phyloP scores from a whole-genome alignment of 805 yeast genomes.

The Candida incommunis region DNA sequence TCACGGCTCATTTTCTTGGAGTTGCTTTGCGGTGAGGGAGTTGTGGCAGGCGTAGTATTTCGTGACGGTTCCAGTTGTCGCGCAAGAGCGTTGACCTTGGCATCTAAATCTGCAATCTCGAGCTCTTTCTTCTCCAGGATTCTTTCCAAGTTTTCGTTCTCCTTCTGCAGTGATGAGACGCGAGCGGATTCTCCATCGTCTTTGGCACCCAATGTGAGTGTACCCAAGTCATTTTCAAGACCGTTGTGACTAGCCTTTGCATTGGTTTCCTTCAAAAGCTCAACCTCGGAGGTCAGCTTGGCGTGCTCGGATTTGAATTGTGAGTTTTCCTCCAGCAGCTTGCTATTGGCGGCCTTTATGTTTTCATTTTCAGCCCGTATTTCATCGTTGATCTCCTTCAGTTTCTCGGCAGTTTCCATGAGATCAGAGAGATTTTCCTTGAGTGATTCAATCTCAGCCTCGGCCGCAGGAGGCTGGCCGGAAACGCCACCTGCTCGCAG shows the following conservation, averaged over 20 bases:
- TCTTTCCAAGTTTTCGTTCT: conserved; percentile 14
- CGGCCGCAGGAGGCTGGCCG: conserved; percentile 10
- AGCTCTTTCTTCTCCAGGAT: conserved; percentile 8
- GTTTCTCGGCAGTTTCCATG: conserved; percentile 12
- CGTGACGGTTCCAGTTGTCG: neutral
- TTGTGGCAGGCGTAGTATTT: neutral
- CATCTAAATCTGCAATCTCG: conserved; percentile 1
- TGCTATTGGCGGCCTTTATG: conserved; percentile 3
- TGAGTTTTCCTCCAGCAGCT: conserved; percentile 5
- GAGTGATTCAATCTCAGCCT: conserved; percentile 7
- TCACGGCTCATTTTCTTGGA: neutral
- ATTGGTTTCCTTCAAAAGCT: neutral
- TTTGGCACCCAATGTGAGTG: neutral
- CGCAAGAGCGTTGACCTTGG: neutral
- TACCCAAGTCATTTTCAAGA: neutral
- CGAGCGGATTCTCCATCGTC: neutral
- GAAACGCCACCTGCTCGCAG: conserved; percentile 3
- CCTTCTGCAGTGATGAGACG: conserved; percentile 1
- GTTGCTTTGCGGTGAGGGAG: neutral
- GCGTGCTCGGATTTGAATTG: conserved; percentile 2
- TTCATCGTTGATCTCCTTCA: conserved; percentile 16
- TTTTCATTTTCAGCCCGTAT: conserved; percentile 15
- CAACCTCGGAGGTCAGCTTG: neutral
- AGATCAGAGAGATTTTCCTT: conserved; percentile 13
- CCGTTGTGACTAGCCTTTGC: neutral